phyloP scores from a whole-genome alignment of 2,329 filamentous ascomycete genomes.

The Epichloe sibirici region DNA sequence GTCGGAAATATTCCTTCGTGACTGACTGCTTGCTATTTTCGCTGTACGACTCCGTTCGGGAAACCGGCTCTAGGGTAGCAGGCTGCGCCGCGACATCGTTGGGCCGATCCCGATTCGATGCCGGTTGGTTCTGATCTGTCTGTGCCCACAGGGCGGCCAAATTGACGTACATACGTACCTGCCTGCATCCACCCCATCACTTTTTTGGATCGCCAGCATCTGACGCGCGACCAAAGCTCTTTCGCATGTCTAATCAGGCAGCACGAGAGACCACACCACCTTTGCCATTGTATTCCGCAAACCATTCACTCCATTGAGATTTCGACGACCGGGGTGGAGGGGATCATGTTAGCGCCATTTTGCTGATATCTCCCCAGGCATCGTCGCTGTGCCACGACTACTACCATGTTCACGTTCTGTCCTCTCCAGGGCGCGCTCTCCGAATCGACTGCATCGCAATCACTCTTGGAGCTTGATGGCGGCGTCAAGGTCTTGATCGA shows the following conservation, averaged over 20 bases:
- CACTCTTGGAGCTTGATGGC: conserved; percentile 91
- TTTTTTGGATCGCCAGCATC: neutral
- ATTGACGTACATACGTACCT: neutral
- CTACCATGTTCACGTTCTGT: conserved; percentile 87
- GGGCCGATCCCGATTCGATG: conserved; percentile 2
- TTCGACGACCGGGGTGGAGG: neutral
- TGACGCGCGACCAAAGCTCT: neutral
- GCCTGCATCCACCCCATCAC: neutral
- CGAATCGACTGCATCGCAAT: conserved; percentile 77
- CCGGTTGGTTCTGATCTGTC: neutral
- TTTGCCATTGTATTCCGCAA: neutral
- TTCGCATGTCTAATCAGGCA: neutral
- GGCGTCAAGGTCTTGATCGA: conserved; percentile 92
- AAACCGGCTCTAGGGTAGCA: neutral
- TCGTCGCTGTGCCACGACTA: conserved; percentile 12
- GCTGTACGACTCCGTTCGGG: no score
- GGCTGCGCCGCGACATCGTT: conserved; percentile 5
- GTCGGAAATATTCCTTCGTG: neutral
- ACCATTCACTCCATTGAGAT: neutral
- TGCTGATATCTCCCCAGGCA: neutral
- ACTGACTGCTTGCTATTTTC: no score
- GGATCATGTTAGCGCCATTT: conserved; percentile 1
- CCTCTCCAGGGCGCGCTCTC: conserved; percentile 85
- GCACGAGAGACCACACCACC: neutral
- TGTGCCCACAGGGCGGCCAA: neutral